phyloP scores from a whole-genome alignment of 805 yeast species.

The Yamadazyma insecticola region DNA sequence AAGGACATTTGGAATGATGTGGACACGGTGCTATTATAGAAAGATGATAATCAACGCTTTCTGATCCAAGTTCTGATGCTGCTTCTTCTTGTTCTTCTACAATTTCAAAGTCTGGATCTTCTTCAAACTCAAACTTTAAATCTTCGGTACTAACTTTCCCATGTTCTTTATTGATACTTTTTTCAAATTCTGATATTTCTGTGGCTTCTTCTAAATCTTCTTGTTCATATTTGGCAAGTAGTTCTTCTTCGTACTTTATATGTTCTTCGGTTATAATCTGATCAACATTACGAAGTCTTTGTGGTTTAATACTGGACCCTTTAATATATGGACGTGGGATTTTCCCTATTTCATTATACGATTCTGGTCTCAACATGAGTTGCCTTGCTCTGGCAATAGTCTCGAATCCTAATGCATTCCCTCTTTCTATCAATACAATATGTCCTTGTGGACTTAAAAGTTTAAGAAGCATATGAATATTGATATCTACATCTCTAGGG shows the following conservation, averaged over 20 bases:
- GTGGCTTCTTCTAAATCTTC: slow-evolving; percentile 14
- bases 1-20: slow-evolving; percentile 82
- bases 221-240: slow-evolving; percentile 19
- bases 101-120: slow-evolving; percentile 24
- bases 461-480: slow-evolving; percentile 52
- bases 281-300: slow-evolving; percentile 29
- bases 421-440: slow-evolving; percentile 77
- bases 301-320: slow-evolving; percentile 43
- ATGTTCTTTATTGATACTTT: slow-evolving; percentile 26
- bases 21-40: slow-evolving; percentile 84
- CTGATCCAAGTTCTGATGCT: slow-evolving; percentile 10
- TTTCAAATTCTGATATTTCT: slow-evolving; percentile 8
- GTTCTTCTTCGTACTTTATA: slow-evolving; percentile 25
- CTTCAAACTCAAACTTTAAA: slow-evolving; percentile 45
- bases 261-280: slow-evolving; percentile 34
- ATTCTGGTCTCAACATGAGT: slow-evolving; percentile 81
- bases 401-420: slow-evolving; percentile 87
- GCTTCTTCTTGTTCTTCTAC: slow-evolving; percentile 14
- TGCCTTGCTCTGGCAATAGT: slow-evolving; percentile 87
- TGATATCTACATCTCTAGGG: slow-evolving; percentile 71
- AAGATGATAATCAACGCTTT: slow-evolving; percentile 46
- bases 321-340: slow-evolving; percentile 66
- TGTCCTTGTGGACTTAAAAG: slow-evolving; percentile 76
- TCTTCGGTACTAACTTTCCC: slow-evolving; percentile 43
- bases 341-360: slow-evolving; percentile 52